Evolutionary conservation across 371 early-diverging fungal genomes (phyloP).

Genomic region (Batkoa obscura): DNA sequence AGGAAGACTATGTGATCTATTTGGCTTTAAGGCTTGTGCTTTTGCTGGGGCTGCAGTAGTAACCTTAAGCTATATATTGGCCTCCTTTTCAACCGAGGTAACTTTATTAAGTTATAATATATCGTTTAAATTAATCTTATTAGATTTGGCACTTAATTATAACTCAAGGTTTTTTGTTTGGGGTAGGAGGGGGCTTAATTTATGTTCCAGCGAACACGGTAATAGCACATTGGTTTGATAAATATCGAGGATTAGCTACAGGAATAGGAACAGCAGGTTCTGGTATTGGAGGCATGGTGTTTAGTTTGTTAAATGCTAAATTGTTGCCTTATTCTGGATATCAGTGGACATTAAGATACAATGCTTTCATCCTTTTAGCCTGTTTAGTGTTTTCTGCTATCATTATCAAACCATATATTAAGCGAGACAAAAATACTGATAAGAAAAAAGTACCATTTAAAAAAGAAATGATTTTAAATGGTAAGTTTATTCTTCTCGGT

Average conservation of each 20-base stretch:
- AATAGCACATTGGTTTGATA: constrained; percentile 34
- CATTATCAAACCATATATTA: background rate
- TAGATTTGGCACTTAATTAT: constrained; percentile 36
- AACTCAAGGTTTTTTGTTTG: constrained; percentile 46
- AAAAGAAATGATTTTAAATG: background rate
- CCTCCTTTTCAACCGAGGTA: constrained; percentile 4
- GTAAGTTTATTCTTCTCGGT: background rate
- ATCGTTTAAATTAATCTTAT: background rate
- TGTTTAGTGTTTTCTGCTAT: constrained; percentile 9
- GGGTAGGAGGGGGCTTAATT: constrained; percentile 34
- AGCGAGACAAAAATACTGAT: too few relatives aligned
- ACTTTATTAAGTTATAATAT: background rate
- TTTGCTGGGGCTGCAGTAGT: background rate
- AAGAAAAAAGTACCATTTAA: constrained; percentile 4
- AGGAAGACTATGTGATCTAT: background rate
- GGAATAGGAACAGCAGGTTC: constrained; percentile 42
- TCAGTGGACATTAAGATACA: constrained; percentile 14
- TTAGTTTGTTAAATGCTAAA: constrained; percentile 12
- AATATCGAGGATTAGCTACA: constrained; percentile 31
- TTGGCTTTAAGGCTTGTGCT: background rate
- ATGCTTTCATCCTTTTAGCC: constrained; percentile 9
- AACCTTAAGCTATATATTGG: background rate
- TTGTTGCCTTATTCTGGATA: constrained; percentile 11
- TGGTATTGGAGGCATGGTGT: constrained; percentile 36
- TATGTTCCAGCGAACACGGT: constrained; percentile 24